Base-by-base conservation (phyloP, 495 filamentous ascomycete genomes). In the Chaetomium tenue region DNA sequence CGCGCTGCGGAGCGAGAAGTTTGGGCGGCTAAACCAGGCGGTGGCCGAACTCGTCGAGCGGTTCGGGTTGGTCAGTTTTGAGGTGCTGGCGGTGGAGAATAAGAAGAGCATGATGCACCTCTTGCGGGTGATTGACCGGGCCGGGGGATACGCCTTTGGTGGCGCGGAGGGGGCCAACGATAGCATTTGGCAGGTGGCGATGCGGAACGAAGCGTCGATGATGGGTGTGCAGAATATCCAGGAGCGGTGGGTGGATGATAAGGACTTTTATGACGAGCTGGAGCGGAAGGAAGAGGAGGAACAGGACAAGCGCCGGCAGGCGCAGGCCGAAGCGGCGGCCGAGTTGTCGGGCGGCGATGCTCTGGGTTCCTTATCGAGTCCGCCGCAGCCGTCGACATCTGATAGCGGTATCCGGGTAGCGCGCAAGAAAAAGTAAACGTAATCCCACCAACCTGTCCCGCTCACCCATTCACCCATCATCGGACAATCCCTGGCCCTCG, bases 91-190 rank as follows among this genome's bases (percentile, higher is more conserved):
- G 0, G 92, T 98, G 7, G 94, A 98, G 73, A 92, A 98, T 76
- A 95, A 93, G 76, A 89, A 87, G 77, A 93, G 89, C 71, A 97
- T 98, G 92, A 95, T 93, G 87, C 87, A 87, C 66, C 81, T 98
- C 9, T 76, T 98, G 48, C 85, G 88, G 54, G 86, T 90, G 0
- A 91, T 98, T 66, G 94, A 98, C 75, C 85, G 93, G 26, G 92
- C 94, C 0, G 86, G 90, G 3, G 94, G 94, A 0, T 98, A 97
- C 76, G 93, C 88, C 0, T 98, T 98, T 78, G 93, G 93, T 0
- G 83, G 89, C 9, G 89, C 91, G 3, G 92, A 97, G 74, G 94
- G 92, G 0, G 89, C 92, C 55, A 97, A 97, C 69, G 94, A 98
- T 74, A 89, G 86, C 28, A 83, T 98, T 20, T 98, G 94, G 94